phyloP scores from a whole-genome alignment of 163 green algal species.

The Prototheca wickerhamii region DNA sequence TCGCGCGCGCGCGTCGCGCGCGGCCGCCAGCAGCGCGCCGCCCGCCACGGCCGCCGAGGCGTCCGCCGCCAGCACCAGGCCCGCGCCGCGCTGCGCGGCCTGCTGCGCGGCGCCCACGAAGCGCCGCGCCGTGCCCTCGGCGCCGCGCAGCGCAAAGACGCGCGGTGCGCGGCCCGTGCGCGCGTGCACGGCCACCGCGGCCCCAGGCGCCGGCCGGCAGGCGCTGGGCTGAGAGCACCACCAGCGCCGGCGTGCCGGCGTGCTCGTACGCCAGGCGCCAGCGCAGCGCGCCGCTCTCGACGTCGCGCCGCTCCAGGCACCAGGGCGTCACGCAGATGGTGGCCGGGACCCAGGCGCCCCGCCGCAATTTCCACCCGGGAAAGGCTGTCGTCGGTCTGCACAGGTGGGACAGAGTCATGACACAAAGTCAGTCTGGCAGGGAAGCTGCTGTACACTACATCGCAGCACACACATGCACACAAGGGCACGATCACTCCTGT shows the following conservation, averaged over 20 bases:
- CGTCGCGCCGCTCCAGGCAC: slow-evolving; percentile 47
- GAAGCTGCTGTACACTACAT: no score
- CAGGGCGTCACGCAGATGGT: slow-evolving; percentile 42
- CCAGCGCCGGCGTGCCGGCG: slow-evolving; percentile 29
- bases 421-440: no score
- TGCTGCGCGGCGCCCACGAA: slow-evolving; percentile 34
- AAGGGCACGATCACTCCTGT: no score
- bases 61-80: slow-evolving; percentile 42
- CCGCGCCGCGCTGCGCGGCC: slow-evolving; percentile 43
- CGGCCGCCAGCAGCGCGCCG: slow-evolving; percentile 36
- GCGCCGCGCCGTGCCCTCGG: slow-evolving; percentile 35
- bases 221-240: slow-evolving; percentile 18
- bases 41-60: slow-evolving; percentile 3
- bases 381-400: slow-evolving; percentile 39
- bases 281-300: slow-evolving; percentile 9
- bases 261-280: slow-evolving; percentile 48
- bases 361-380: slow-evolving; percentile 31
- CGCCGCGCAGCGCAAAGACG: slow-evolving; percentile 37
- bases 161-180: slow-evolving; percentile 37
- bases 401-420: no score
- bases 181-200: slow-evolving; percentile 47
- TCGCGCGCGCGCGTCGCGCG: slow-evolving; percentile 42
- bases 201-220: slow-evolving; percentile 4
- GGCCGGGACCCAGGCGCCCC: slow-evolving; percentile 37
- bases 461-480: background rate